Conservation (phyloP, 169 alveolate genomes). For the Cryptosporidium felis region DNA sequence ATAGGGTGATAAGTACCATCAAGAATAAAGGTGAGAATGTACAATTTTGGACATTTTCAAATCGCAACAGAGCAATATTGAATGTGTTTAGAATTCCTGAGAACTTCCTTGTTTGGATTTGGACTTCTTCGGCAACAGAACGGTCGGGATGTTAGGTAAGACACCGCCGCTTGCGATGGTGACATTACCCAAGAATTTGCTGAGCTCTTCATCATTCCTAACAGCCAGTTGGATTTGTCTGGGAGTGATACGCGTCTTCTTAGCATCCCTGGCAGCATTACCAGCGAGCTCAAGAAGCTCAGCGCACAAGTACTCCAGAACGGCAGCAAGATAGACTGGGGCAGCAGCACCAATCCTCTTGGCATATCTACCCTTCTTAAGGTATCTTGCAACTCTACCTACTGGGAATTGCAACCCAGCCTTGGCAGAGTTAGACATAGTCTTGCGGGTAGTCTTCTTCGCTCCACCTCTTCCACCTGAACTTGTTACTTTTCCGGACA, state of each 20-base stretch:
- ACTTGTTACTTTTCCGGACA: constrained; percentile 79
- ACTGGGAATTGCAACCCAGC: constrained; percentile 99
- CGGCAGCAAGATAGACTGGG: constrained; percentile 98
- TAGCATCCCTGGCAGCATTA: constrained; percentile 96
- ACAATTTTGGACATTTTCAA: neutral
- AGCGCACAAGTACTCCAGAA: constrained; percentile 96
- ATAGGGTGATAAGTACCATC: constrained; percentile 23
- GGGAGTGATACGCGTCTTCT: constrained; percentile 97
- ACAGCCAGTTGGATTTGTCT: constrained; percentile 98
- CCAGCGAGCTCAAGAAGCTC: constrained; percentile 99
- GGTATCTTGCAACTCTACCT: constrained; percentile 96
- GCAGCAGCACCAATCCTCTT: constrained; percentile 99
- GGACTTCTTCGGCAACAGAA: constrained; percentile 92
- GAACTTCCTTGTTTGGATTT: constrained; percentile 79
- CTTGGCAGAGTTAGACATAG: constrained; percentile 93
- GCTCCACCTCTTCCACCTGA: constrained; percentile 83
- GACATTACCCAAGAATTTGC: constrained; percentile 95
- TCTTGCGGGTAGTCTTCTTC: constrained; percentile 77
- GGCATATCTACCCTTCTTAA: constrained; percentile 96
- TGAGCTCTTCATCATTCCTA: constrained; percentile 97
- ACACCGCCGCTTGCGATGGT: constrained; percentile 99
- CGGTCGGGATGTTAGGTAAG: constrained; percentile 95
- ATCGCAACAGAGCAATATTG: constrained; percentile 21
- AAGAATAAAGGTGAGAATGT: constrained; percentile 31
- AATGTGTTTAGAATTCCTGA: constrained; percentile 60